Evolutionary conservation across 2,329 filamentous ascomycete species (phyloP).

Genomic region (Sclerotinia nivalis): DNA sequence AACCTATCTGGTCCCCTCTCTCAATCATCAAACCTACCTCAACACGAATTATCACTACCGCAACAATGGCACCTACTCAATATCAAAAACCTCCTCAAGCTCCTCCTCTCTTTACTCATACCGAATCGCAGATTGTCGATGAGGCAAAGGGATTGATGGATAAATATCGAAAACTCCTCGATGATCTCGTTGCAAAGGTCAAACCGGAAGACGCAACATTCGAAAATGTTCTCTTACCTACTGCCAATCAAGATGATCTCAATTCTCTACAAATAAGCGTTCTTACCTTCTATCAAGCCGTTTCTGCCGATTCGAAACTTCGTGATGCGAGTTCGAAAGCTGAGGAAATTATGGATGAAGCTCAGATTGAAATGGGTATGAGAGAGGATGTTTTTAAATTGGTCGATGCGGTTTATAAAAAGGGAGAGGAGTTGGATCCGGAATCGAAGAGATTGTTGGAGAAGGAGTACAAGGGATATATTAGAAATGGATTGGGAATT

Average conservation of each 20-base stretch:
- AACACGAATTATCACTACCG: conserved; percentile 45
- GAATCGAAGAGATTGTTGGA: conserved; percentile 73
- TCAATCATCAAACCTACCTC: conserved; percentile 9
- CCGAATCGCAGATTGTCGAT: conserved; percentile 65
- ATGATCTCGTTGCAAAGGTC: conserved; percentile 63
- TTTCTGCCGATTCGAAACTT: conserved; percentile 66
- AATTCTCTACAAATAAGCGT: conserved; percentile 62
- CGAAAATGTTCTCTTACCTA: conserved; percentile 59
- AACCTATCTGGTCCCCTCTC: conserved; percentile 19
- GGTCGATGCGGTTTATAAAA: conserved; percentile 58
- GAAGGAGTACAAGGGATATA: conserved; percentile 75
- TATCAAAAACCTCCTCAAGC: conserved; percentile 75
- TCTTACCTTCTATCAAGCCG: conserved; percentile 77
- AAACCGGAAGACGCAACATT: conserved; percentile 54
- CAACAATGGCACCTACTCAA: conserved; percentile 64
- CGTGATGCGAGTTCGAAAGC: conserved; percentile 76
- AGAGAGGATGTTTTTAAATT: conserved; percentile 76
- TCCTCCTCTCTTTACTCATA: conserved; percentile 75
- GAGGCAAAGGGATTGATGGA: conserved; percentile 68
- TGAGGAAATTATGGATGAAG: conserved; percentile 74
- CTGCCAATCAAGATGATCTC: conserved; percentile 71
- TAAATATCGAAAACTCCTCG: conserved; percentile 57
- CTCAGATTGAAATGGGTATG: conserved; percentile 76
- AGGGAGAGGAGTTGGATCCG: conserved; percentile 62
- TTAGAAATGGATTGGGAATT: conserved; percentile 73